These are phyloP conservation scores for Pancytospora philotis DNA, from an alignment of 371 early-diverging fungal species.

Conservation along the genomic window DNA sequence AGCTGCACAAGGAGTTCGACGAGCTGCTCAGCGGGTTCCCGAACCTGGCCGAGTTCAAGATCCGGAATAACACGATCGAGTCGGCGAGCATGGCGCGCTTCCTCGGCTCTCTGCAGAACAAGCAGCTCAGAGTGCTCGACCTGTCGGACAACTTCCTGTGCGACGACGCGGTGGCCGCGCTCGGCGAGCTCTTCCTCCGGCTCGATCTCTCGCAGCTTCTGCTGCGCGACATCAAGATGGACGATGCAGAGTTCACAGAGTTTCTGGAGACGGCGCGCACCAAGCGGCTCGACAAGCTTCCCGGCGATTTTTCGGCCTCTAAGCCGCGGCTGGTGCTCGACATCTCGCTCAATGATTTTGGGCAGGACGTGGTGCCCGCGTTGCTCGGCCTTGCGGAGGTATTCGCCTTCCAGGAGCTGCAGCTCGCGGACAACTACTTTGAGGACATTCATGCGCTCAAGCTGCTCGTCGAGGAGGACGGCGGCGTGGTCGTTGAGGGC, in stretches of 20 bases:
- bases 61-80: constrained; percentile 58
- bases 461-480: not conserved
- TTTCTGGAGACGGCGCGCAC: constrained; percentile 34
- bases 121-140: constrained; percentile 51
- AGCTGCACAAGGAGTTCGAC: constrained; percentile 41
- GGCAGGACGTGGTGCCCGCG: constrained; percentile 35
- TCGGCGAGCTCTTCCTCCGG: constrained; percentile 39
- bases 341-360: constrained; percentile 58
- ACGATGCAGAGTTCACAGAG: constrained; percentile 46
- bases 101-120: constrained; percentile 29
- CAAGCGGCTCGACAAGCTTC: constrained; percentile 26
- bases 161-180: constrained; percentile 42
- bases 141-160: constrained; percentile 58
- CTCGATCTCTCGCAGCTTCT: constrained; percentile 49
- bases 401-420: constrained; percentile 29
- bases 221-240: constrained; percentile 53
- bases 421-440: constrained; percentile 56
- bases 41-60: constrained; percentile 49
- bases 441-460: constrained; percentile 16
- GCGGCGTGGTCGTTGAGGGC: not conserved
- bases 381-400: constrained; percentile 36
- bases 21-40: constrained; percentile 44
- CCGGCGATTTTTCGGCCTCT: constrained; percentile 22
- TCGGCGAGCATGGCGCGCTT: constrained; percentile 46
- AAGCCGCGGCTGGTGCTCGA: constrained; percentile 38